These are phyloP conservation scores for Neurospora sp. DNA, from an alignment of 495 filamentous ascomycete genomes.

Conservation along the genomic window DNA sequence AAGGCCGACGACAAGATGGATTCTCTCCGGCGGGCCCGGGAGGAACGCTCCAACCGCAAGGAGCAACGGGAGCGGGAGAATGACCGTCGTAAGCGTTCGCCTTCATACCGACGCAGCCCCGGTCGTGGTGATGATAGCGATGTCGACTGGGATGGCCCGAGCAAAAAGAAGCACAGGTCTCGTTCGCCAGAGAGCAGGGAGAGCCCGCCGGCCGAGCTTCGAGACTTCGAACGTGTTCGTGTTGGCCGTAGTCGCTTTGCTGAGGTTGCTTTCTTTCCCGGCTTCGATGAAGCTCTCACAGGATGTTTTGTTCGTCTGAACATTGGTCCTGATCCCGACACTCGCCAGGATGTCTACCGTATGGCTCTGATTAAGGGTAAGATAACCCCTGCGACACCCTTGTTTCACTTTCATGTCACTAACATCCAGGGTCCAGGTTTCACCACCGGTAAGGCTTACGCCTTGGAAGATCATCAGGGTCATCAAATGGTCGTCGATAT, in stretches of 20 bases:
- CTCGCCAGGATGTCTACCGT: constrained; percentile 64
- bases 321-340: constrained; percentile 60
- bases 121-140: constrained; percentile 73
- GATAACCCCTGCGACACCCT: constrained; percentile 1
- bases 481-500: constrained; percentile 64
- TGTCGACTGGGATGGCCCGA: constrained; percentile 53
- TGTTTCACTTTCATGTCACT: neutral
- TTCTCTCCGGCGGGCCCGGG: constrained; percentile 71
- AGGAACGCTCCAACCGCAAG: constrained; percentile 70
- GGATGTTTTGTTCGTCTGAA: constrained; percentile 74
- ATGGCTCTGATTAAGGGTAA: constrained; percentile 79
- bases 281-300: constrained; percentile 69
- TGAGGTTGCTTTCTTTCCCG: constrained; percentile 81
- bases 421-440: constrained; percentile 45
- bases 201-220: constrained; percentile 51
- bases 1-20: constrained; percentile 80
- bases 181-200: constrained; percentile 39
- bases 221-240: constrained; percentile 70
- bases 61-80: constrained; percentile 60
- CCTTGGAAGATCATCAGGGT: constrained; percentile 58
- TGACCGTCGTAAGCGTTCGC: constrained; percentile 46
- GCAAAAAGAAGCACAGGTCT: constrained; percentile 32
- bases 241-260: constrained; percentile 74
- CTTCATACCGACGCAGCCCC: constrained; percentile 33
- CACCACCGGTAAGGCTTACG: constrained; percentile 67